Conservation (phyloP, 2,329 filamentous ascomycete species). For the Drechslerella dactyloides region DNA sequence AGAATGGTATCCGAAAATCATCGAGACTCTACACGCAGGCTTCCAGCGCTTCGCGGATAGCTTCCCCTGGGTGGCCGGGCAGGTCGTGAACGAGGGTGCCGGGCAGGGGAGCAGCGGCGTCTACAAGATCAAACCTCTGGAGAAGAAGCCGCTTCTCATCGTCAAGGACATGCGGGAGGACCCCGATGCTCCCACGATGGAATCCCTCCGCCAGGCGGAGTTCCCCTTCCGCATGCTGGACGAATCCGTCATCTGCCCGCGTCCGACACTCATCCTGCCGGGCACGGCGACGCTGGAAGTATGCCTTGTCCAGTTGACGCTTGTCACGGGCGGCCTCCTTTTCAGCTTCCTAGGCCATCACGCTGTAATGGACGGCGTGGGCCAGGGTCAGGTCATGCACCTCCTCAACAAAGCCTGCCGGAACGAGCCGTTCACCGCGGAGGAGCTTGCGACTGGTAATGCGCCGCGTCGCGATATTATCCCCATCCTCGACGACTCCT, state of each 20-base stretch:
- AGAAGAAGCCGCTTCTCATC: conserved; percentile 57
- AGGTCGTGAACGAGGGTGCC: conserved; percentile 58
- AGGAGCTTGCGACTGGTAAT: conserved; percentile 62
- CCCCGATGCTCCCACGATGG: conserved; percentile 58
- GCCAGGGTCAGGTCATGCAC: conserved; percentile 61
- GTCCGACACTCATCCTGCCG: conserved; percentile 58
- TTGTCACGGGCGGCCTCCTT: conserved; percentile 62
- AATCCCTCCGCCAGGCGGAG: conserved; percentile 57
- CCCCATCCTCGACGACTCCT: conserved; percentile 58
- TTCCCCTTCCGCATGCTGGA: conserved; percentile 64
- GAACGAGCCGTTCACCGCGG: conserved; percentile 60
- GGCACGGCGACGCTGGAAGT: conserved; percentile 57
- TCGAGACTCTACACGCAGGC: conserved; percentile 56
- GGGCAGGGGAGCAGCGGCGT: conserved; percentile 55
- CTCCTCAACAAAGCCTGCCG: conserved; percentile 63
- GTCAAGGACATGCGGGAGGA: conserved; percentile 60
- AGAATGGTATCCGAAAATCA: conserved; percentile 25
- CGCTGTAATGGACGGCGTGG: conserved; percentile 63
- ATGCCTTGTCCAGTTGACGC: conserved; percentile 62
- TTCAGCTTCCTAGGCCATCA: conserved; percentile 63
- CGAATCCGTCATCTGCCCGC: conserved; percentile 60
- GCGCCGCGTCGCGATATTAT: conserved; percentile 58
- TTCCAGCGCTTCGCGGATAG: conserved; percentile 58
- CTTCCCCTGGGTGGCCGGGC: conserved; percentile 63
- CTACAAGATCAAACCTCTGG: conserved; percentile 59